phyloP scores from a whole-genome alignment of 768 basidiomycete genomes.

The Heimioporus sp. region DNA sequence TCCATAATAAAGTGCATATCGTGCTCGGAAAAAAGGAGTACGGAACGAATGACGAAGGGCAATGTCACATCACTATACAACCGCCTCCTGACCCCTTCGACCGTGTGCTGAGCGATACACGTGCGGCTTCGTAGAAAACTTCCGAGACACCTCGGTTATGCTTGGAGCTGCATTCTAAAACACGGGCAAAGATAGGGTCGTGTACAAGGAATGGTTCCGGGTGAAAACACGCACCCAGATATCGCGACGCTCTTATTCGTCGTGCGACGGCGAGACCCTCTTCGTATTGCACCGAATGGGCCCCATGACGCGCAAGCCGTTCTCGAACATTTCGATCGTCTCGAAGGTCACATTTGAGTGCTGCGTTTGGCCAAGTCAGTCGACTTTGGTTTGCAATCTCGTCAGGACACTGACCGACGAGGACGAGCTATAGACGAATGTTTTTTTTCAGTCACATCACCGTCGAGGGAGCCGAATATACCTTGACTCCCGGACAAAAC shows the following conservation, averaged over 20 bases:
- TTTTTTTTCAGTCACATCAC: conserved; percentile 9
- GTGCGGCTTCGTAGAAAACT: conserved; percentile 89
- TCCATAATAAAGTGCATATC: conserved; percentile 20
- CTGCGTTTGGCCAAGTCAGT: conserved; percentile 38
- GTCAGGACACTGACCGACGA: conserved; percentile 67
- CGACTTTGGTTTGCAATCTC: not conserved
- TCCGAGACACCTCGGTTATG: conserved; percentile 94
- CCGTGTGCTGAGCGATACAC: conserved; percentile 75
- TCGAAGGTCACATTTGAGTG: conserved; percentile 93
- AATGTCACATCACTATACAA: conserved; percentile 60
- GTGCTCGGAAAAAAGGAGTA: conserved; percentile 3
- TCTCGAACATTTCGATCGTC: conserved; percentile 76
- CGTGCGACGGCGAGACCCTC: conserved; percentile 86
- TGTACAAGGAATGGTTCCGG: not conserved
- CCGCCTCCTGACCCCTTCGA: conserved; percentile 59
- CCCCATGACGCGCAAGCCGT: conserved; percentile 65
- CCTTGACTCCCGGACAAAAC: conserved; percentile 94
- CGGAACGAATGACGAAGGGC: not conserved
- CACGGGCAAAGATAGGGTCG: not conserved
- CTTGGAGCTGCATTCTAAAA: conserved; percentile 91
- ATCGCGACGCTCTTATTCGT: conserved; percentile 89
- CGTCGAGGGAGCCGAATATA: conserved; percentile 29
- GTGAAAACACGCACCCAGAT: conserved; percentile 65
- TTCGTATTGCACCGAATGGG: conserved; percentile 84
- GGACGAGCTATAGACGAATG: conserved; percentile 56